Base-by-base conservation (phyloP, 2,329 filamentous ascomycete species). In the Metarhizium robertsii region DNA sequence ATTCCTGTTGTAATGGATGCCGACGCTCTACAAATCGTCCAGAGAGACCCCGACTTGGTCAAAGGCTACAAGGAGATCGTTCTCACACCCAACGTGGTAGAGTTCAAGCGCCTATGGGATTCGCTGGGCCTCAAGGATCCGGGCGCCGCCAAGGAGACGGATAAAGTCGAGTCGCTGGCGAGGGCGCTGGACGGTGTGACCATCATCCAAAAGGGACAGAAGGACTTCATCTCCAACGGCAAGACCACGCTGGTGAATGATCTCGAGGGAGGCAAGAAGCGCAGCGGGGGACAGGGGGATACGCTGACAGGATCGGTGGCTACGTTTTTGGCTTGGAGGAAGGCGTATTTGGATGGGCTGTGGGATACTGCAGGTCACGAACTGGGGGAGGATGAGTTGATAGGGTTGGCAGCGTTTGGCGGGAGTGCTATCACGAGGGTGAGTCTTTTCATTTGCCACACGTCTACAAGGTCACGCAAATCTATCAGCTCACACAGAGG, bases 241-340 rank as follows among this genome's bases (percentile, higher is more conserved):
- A 75, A 80, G 56, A 78, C 78, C 54, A 95, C 88, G n/a, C 72
- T 92, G 30, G 75, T 87, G 0, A 88, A 86, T 30, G 91, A 96
- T 62, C 73, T 92, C 2, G 73, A 83, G 65, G 94, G 94, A 8
- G 92, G 92, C 1, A 72, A 84, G 69, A 99, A 99, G 81, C 79
- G 94, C 61, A 92, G 89, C 56, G 94, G 92, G 50, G 94, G 94
- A 0, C 94, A 99, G 73, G 94, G 94, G 2, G 94, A 99, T 72
- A 97, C 94, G 4, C 75, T 99, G 61, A 97, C 94, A 0, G 94
- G 94, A 1, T 85, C 85, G 38, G 75, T 99, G 61, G 94, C 88
- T 1, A 97, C 94, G 3, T 84, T 99, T 61, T 72, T 97, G 60
- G 92, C 84, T 1, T 99, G 92, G 85, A 80, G 92, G 58, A 86